These are phyloP conservation scores for Metschnikowia continentalis DNA, from an alignment of 805 yeast genomes.

Conservation along the genomic window DNA sequence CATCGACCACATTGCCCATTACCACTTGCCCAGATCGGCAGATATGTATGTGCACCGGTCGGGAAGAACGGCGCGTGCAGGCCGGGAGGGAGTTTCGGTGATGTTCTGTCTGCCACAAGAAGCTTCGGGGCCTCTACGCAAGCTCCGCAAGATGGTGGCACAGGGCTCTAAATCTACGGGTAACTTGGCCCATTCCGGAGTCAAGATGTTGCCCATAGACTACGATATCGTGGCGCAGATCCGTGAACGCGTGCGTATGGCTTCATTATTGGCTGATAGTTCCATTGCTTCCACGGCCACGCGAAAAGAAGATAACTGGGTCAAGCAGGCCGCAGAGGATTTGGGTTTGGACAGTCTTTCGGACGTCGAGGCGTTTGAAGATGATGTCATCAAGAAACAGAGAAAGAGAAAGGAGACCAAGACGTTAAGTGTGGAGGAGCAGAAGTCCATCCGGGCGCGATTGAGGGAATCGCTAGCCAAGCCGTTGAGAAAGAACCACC, in stretches of 20 bases:
- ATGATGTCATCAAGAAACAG: conserved; percentile 61
- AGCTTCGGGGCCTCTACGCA: conserved; percentile 80
- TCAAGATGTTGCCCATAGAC: conserved; percentile 72
- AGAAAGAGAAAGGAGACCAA: conserved; percentile 43
- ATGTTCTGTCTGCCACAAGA: conserved; percentile 93
- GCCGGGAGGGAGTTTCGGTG: conserved; percentile 89
- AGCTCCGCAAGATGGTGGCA: conserved; percentile 58
- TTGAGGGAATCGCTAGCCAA: conserved; percentile 47
- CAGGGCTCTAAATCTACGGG: conserved; percentile 23
- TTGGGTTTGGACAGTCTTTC: conserved; percentile 72
- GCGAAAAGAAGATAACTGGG: conserved; percentile 73
- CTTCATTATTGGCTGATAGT: conserved; percentile 73
- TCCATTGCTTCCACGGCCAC: conserved; percentile 56
- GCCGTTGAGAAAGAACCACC: conserved; percentile 57
- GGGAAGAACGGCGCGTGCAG: conserved; percentile 98
- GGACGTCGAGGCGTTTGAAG: conserved; percentile 61
- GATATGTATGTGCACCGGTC: conserved; percentile 94
- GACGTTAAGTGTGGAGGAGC: conserved; percentile 45
- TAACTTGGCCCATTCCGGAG: conserved; percentile 42
- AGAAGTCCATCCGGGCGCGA: conserved; percentile 44
- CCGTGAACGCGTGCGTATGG: conserved; percentile 61
- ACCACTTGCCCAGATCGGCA: conserved; percentile 90
- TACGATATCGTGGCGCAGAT: conserved; percentile 66
- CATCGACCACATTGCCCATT: conserved; percentile 92
- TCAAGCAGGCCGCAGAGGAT: conserved; percentile 88